Base-by-base conservation (phyloP, 179 eudicot species). In the Silene noctiflora region DNA sequence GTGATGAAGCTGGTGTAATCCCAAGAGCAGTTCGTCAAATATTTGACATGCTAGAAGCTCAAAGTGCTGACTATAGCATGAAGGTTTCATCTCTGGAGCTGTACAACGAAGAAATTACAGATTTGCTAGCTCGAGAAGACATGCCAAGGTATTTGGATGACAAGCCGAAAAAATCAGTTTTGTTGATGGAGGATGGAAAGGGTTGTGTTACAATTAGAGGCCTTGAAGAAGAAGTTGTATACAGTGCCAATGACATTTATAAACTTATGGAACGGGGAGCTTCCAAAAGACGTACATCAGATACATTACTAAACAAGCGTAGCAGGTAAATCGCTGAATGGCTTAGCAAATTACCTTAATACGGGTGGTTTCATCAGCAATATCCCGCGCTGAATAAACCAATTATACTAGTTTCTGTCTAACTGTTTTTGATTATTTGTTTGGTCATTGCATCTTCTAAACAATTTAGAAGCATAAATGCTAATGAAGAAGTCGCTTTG, bases 11-110 rank as follows among this genome's bases (percentile, higher is more conserved):
- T 67, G 97, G 97, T 71, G 93, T 92, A 63, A 91, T 92, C 71
- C 97, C 97, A 39, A 85, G 97, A 75, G 97, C 94, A 53, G 89
- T 92, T 76, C 86, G 92, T 21, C 97, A 92, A 48, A 91, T 91
- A 53, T 92, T 92, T 77, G 96, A 92, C 79, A 85, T 87, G 13
- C 80, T 92, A 60, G 97, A 92, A 83, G 85, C 89, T 69, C 94
- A 89, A 73, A 89, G 85, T 84, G 91, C 96, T 48, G 97, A 91
- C 77, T 92, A 92, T 48, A 89, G 90, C 72, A 85, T 92, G 85
- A 91, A 88, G 77, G 97, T 89, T 55, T 88, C 94, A 42, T 92
- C 88, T 73, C 78, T 89, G 84, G 97, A 92, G 70, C 90, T 92
- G 74, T 92, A 92, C 62, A 92, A 92, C 76, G 97, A 92, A 80